Percentiles rank a stretch among this genome's conserved stretches.
Conservation (phyloP, 2,329 filamentous ascomycete species). For the Alternaria dauci region DNA sequence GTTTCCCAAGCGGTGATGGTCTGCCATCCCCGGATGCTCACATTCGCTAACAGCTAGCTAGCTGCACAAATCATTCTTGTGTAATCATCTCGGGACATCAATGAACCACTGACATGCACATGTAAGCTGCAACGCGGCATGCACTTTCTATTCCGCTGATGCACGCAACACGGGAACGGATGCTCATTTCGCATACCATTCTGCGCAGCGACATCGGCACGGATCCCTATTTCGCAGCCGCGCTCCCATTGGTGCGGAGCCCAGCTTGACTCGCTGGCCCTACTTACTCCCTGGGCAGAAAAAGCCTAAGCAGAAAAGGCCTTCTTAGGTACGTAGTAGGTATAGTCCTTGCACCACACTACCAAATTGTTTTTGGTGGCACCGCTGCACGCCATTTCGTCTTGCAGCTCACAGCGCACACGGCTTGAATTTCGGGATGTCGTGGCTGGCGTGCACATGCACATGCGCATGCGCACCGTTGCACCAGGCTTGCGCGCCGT, state of each 20-base stretch:
- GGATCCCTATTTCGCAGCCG: not conserved
- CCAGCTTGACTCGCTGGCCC: not conserved
- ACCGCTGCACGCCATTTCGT: constrained; percentile 10
- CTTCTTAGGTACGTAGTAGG: not conserved
- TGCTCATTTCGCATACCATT: not conserved
- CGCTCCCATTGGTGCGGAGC: not conserved
- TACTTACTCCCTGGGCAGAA: not conserved
- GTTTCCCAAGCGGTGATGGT: not conserved
- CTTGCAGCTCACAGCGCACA: constrained; percentile 2
- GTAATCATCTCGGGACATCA: not conserved
- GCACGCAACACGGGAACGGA: not conserved
- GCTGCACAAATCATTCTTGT: not conserved
- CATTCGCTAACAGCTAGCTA: not conserved
- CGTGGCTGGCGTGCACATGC: constrained; percentile 1
- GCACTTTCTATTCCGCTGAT: not conserved
- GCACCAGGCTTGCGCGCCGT: not conserved
- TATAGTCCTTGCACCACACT: not conserved
- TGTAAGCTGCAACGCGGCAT: not conserved
- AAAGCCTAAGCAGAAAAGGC: not conserved
- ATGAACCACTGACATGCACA: not conserved
- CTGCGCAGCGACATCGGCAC: constrained; percentile 1
- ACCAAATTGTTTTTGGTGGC: not conserved
- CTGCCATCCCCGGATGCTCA: constrained; percentile 5
- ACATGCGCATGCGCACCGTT: constrained; percentile 4
- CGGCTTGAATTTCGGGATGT: constrained; percentile 3